Base-by-base conservation (phyloP, 129 eudicot species). In the Flaveria trinervia region DNA sequence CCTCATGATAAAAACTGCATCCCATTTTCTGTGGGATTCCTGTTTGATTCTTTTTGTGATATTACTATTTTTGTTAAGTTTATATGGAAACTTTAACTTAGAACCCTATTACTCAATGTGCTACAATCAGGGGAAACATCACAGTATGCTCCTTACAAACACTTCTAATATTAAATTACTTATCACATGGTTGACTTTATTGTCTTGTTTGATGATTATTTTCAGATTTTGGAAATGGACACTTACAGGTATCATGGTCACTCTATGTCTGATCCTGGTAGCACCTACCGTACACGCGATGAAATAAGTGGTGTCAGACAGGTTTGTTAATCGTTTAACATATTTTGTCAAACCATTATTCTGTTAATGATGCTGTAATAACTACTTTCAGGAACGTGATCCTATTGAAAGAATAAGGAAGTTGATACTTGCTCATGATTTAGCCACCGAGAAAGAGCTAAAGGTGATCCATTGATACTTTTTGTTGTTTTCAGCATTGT, bases 241-340 rank as follows among this genome's bases (percentile, higher is more conserved):
- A 91, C 97, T 25, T 95, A 95, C 78, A 82, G 99, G 81, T 95
- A 95, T 82, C 99, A 95, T 60, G 99, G 99, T 10, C 99, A 95
- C 84, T 95, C 99, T 81, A 92, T 95, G 99, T 95, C 99, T 83
- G 99, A 95, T 85, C 99, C 99, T 65, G 99, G 99, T 64, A 92
- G 96, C 89, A 91, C 99, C 71, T 95, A 95, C 76, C 96, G 99
- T 50, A 95, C 97, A 17, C 97, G 99, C 84, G 97, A 95, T 88
- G 99, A 95, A 79, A 83, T 95, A 30, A 82, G 86, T 26, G 96
- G 94, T 66, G 83, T 95, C 33, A 85, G 99, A 91, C 97, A 91
- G 96, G 99, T 95, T 59, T 16, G 60, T 64, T 13, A 15, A 28
- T 15, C 7, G 12, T 13, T 77, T 72, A 7, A 28, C 75, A 30